These are phyloP conservation scores for Cinnamomum micranthum DNA, from an alignment of 164 flowering plant species.

Conservation along the genomic window DNA sequence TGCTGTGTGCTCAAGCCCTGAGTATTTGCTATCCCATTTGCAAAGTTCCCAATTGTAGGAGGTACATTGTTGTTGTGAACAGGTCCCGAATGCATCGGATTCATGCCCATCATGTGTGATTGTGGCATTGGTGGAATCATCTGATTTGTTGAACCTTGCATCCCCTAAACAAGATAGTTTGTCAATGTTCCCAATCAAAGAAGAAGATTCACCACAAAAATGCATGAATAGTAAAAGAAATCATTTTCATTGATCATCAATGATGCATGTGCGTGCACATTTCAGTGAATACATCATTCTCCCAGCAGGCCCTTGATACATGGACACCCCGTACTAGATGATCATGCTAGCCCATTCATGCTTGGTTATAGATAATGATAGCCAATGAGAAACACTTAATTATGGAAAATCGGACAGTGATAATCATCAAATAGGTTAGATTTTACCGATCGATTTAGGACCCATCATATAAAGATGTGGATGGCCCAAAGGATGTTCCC, in stretches of 20 bases:
- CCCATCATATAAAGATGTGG: background rate
- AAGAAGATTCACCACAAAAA: background rate
- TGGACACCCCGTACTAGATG: background rate
- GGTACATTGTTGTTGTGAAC: constrained; percentile 35
- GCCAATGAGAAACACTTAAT: background rate
- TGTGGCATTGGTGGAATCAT: constrained; percentile 70
- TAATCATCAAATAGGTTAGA: background rate
- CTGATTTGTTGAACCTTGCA: constrained; percentile 73
- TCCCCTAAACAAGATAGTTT: constrained; percentile 38
- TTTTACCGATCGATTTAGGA: background rate
- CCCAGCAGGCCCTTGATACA: no score
- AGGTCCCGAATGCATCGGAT: constrained; percentile 70
- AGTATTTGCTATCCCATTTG: constrained; percentile 50
- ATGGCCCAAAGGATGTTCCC: background rate
- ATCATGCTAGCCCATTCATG: background rate
- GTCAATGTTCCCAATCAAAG: background rate
- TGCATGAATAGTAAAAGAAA: no score
- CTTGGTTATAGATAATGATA: background rate
- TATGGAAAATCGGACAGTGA: background rate
- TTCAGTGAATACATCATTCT: no score
- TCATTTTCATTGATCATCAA: no score
- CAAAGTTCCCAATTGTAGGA: constrained; percentile 50
- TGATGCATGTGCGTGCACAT: no score
- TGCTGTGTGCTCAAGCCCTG: constrained; percentile 58
- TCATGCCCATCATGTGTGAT: constrained; percentile 75